Base-by-base conservation (phyloP, 306 rosid species). In the Malus sieversii region DNA sequence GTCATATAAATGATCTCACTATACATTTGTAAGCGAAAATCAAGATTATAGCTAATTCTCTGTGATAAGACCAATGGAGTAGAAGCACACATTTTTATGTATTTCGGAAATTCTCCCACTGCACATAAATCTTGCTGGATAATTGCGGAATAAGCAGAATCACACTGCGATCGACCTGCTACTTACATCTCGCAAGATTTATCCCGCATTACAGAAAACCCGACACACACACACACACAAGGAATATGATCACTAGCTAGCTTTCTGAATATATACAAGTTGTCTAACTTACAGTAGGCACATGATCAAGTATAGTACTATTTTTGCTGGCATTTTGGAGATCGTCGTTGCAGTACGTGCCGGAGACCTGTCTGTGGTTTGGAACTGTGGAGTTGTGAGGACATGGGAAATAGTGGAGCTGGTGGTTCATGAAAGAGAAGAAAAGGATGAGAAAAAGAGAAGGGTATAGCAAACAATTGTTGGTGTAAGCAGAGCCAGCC, bases 381-480 rank as follows among this genome's bases (percentile, higher is more conserved):
- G 40, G 12, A 16, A 70, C 68, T 35, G 79, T 76, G 38, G 59
- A 29, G 16, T 8, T 44, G 44, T 55, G 69, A 10, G 77, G 46
- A 51, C 72, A 71, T 18, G 71, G 18, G 8, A 67, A 19, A 55
- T 72, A 72, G 25, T 61, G n/a, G 12, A 66, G 73, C 18, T 64
- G 76, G 58, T 71, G 70, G 59, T 75, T 75, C 25, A 79, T 40
- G 77, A 35, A 77, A 63, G 75, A 65, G 77, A 80, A 82, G 40
- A 84, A 32, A 42, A 84, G 66, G 70, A 84, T 68, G 80, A 87
- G 76, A 72, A 84, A 46, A 32, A 87, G 62, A 48, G 76, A 59
- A 67, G 80, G 75, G 70, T 46, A 77, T 1, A 72, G 66, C 5
- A 82, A 20, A 65, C 64, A 15, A 9, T 64, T 53, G 68, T 38